phyloP scores from a whole-genome alignment of 768 basidiomycete species.

The Boletus sp. region DNA sequence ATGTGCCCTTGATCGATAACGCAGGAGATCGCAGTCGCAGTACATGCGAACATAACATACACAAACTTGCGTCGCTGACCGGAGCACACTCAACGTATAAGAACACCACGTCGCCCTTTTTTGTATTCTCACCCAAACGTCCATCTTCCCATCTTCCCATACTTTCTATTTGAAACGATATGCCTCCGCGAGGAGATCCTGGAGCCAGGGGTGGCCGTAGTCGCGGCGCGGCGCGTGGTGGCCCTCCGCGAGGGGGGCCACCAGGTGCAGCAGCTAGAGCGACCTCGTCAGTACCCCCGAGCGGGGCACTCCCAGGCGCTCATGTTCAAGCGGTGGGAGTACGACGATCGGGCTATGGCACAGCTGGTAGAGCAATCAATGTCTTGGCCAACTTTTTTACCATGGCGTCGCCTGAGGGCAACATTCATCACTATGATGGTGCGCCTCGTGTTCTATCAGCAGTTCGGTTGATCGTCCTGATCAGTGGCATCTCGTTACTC shows the following conservation, averaged over 20 bases:
- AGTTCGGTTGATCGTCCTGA: conserved; percentile 18
- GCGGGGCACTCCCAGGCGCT: conserved; percentile 26
- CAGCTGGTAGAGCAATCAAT: conserved; percentile 43
- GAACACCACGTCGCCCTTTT: conserved; percentile 7
- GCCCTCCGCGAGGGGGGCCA: conserved; percentile 29
- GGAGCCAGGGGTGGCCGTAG: conserved; percentile 24
- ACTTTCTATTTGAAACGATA: conserved; percentile 16
- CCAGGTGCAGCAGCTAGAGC: conserved; percentile 17
- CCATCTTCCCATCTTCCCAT: too few relatives aligned
- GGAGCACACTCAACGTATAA: conserved; percentile 18
- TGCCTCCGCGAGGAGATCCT: conserved; percentile 39
- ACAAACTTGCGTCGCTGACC: conserved; percentile 19
- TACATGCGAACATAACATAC: conserved; percentile 21
- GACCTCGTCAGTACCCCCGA: conserved; percentile 29
- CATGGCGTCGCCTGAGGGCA: conserved; percentile 54
- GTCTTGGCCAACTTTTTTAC: conserved; percentile 61
- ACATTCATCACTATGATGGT: conserved; percentile 82
- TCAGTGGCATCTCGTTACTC: conserved; percentile 5
- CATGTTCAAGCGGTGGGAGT: conserved; percentile 61
- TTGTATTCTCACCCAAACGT: conserved; percentile 14
- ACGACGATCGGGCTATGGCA: conserved; percentile 61
- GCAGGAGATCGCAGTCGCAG: background rate
- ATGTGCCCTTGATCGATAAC: conserved; percentile 20
- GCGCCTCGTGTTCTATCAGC: conserved; percentile 34
- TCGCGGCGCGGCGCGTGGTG: conserved; percentile 27